phyloP scores from a whole-genome alignment of 257 asterid species.

The Osmanthus fragrans region DNA sequence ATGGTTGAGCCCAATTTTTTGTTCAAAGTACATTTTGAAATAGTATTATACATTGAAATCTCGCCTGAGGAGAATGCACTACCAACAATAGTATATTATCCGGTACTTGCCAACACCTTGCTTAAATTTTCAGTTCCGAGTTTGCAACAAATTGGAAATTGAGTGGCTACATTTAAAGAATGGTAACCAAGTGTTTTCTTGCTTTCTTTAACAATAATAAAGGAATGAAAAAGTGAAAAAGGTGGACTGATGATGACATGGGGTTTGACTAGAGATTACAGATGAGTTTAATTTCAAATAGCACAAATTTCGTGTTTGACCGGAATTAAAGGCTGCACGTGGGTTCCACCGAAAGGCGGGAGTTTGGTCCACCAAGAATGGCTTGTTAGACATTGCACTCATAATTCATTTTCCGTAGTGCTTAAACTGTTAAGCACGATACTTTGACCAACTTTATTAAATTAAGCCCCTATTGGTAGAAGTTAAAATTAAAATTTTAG shows the following conservation, averaged over 20 bases:
- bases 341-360: neutral
- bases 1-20: too few species aligned
- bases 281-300: neutral
- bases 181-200: neutral
- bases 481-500: too few species aligned
- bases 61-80: too few species aligned
- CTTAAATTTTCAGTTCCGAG: too few species aligned
- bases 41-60: too few species aligned
- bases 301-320: conserved; percentile 16
- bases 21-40: too few species aligned
- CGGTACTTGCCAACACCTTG: too few species aligned
- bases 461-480: too few species aligned
- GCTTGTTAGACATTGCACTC: neutral
- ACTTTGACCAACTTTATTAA: neutral
- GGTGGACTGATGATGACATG: conserved; percentile 2
- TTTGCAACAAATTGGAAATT: too few species aligned
- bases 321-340: neutral
- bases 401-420: neutral
- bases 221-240: neutral
- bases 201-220: too few species aligned
- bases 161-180: too few species aligned
- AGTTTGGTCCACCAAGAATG: neutral
- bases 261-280: conserved; percentile 13
- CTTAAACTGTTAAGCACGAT: neutral
- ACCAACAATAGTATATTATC: too few species aligned